A percentile compares a stretch with the other conserved stretches of the same genome.
Conservation (phyloP, 345 rosid genomes). For the Bruguiera gymnorhiza region DNA sequence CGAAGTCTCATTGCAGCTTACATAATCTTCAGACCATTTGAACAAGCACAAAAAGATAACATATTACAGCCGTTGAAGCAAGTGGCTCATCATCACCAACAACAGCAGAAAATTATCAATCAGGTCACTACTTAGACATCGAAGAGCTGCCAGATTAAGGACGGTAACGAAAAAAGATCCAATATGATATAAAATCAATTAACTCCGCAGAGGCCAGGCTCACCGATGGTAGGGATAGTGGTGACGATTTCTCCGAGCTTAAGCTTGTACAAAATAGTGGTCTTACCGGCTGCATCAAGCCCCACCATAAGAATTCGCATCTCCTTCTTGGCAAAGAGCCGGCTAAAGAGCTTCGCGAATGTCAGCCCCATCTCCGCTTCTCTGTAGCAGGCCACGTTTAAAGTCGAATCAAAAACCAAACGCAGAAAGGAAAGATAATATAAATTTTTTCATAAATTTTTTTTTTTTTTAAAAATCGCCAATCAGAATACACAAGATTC, state of each 20-base stretch:
- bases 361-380: slow-evolving; percentile 51
- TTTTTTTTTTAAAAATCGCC: too few species aligned
- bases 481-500: too few species aligned
- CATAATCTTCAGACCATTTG: too few species aligned
- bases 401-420: background rate
- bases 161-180: background rate
- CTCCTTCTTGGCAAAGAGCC: slow-evolving; percentile 76
- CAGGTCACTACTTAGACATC: too few species aligned
- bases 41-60: too few species aligned
- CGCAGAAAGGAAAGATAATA: background rate
- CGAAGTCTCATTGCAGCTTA: too few species aligned
- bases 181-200: background rate
- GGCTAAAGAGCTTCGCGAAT: slow-evolving; percentile 63
- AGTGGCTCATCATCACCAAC: too few species aligned
- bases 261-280: slow-evolving; percentile 79
- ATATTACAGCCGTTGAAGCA: too few species aligned
- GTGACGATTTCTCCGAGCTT: slow-evolving; percentile 86
- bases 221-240: slow-evolving; percentile 79
- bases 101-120: too few species aligned
- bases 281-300: slow-evolving; percentile 87
- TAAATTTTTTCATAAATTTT: background rate
- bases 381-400: background rate
- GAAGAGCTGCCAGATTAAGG: too few species aligned
- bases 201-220: slow-evolving; percentile 11
- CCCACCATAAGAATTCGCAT: slow-evolving; percentile 88